Evolutionary conservation across 129 eudicot genomes (phyloP).

Genomic region (Tagetes patula): DNA sequence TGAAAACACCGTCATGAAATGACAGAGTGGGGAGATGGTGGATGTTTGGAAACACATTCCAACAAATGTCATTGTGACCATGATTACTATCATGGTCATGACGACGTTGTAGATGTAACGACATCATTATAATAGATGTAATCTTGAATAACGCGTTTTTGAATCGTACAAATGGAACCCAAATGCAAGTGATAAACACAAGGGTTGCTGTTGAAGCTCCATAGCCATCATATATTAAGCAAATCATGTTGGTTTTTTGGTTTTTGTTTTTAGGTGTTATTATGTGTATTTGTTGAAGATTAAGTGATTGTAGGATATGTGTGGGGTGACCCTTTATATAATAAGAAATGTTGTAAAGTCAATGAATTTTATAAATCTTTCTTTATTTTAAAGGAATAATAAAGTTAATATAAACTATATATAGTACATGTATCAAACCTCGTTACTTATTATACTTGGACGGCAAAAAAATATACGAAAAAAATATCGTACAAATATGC

Average conservation of each 20-base stretch:
- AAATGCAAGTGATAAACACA: slow-evolving; percentile 49
- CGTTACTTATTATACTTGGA: slow-evolving; percentile 29
- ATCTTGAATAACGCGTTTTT: slow-evolving; percentile 25
- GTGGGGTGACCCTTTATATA: slow-evolving; percentile 27
- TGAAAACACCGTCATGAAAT: slow-evolving; percentile 32
- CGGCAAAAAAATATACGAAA: slow-evolving; percentile 24
- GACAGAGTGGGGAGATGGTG: slow-evolving; percentile 27
- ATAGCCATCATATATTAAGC: slow-evolving; percentile 42
- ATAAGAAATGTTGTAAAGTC: slow-evolving; percentile 18
- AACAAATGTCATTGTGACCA: background rate
- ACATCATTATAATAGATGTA: background rate
- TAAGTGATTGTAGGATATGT: slow-evolving; percentile 8
- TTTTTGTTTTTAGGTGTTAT: slow-evolving; percentile 22
- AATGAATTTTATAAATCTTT: slow-evolving; percentile 4
- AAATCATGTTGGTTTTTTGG: slow-evolving; percentile 29
- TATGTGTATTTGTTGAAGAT: slow-evolving; percentile 25
- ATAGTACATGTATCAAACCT: slow-evolving; percentile 31
- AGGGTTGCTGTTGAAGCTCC: slow-evolving; percentile 47
- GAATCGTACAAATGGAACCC: slow-evolving; percentile 43
- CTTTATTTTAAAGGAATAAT: slow-evolving; percentile 23
- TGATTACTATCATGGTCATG: background rate
- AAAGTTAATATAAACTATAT: background rate
- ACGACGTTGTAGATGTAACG: slow-evolving; percentile 1
- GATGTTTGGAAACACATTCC: slow-evolving; percentile 4
- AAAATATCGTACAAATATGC: slow-evolving; percentile 22